Evolutionary conservation across 2,329 filamentous ascomycete genomes (phyloP).

Genomic region (Fusarium bulbicola): DNA sequence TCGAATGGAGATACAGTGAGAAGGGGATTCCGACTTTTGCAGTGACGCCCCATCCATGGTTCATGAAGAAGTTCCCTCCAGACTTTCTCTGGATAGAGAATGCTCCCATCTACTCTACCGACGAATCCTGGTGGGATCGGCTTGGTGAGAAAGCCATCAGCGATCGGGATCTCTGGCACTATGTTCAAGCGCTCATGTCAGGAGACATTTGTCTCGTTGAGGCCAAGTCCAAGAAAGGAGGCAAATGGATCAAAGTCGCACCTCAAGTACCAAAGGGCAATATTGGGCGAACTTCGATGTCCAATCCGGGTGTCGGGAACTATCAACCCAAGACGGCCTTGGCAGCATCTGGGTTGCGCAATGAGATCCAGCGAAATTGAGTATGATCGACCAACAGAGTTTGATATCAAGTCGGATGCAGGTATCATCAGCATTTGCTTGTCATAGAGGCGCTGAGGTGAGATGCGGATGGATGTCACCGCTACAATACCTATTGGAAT

Average conservation of each 20-base stretch:
- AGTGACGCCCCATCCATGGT: constrained; percentile 19
- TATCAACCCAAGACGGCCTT: not conserved
- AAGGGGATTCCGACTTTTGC: constrained; percentile 38
- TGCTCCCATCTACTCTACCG: not conserved
- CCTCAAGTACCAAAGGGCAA: not conserved
- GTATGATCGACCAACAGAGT: not conserved
- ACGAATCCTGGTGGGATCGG: constrained; percentile 21
- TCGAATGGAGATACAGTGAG: constrained; percentile 34
- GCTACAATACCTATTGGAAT: not conserved
- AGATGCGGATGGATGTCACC: not conserved
- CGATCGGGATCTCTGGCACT: constrained; percentile 22
- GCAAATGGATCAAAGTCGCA: constrained; percentile 17
- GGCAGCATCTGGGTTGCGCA: constrained; percentile 21
- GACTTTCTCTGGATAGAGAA: constrained; percentile 34
- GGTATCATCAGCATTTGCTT: not conserved
- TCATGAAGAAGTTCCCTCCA: not conserved
- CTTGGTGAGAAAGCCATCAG: constrained; percentile 2
- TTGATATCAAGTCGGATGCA: not conserved
- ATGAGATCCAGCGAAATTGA: constrained; percentile 8
- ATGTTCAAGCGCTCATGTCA: constrained; percentile 34
- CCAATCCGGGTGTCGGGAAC: not conserved
- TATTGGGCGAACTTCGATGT: not conserved
- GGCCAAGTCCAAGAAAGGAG: constrained; percentile 25
- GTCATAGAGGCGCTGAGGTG: not conserved
- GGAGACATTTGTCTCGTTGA: constrained; percentile 34